Conservation (phyloP, 108 stramenopile species). For the Conticribra guillardii region DNA sequence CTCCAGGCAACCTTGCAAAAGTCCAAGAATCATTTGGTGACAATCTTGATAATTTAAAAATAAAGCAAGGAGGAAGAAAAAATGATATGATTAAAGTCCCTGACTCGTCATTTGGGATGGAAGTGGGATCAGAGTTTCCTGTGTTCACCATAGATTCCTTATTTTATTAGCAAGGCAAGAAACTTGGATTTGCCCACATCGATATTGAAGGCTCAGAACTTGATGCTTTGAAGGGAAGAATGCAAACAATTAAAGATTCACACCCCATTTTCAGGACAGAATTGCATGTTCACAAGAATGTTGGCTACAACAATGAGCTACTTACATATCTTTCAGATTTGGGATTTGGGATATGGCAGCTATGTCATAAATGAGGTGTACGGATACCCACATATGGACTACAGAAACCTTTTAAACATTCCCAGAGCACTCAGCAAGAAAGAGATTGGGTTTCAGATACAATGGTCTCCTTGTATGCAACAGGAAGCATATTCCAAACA, state of each 20-base stretch:
- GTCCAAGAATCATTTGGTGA: too few species aligned
- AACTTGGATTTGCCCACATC: constrained; percentile 29
- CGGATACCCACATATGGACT: constrained; percentile 33
- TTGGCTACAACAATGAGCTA: constrained; percentile 8
- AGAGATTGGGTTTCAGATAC: not conserved
- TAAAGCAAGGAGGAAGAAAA: constrained; percentile 13
- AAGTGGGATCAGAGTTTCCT: constrained; percentile 9
- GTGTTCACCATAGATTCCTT: constrained; percentile 18
- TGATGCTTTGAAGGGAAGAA: constrained; percentile 22
- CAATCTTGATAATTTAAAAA: constrained; percentile 5
- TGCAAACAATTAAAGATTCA: constrained; percentile 13
- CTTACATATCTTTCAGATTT: constrained; percentile 18
- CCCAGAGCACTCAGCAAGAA: not conserved
- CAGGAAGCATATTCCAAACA: constrained; percentile 3
- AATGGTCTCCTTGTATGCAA: constrained; percentile 7
- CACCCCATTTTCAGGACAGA: constrained; percentile 25
- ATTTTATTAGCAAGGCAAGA: constrained; percentile 21
- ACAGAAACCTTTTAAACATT: constrained; percentile 23
- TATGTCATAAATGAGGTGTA: constrained; percentile 35
- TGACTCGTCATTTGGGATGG: constrained; percentile 17
- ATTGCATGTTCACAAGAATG: constrained; percentile 18
- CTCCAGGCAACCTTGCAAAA: constrained; percentile 18
- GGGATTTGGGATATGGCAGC: constrained; percentile 28
- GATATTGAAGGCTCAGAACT: constrained; percentile 33
- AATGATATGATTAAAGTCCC: constrained; percentile 10